Conservation (phyloP, 345 rosid species). For the Sisymbrium irio region DNA sequence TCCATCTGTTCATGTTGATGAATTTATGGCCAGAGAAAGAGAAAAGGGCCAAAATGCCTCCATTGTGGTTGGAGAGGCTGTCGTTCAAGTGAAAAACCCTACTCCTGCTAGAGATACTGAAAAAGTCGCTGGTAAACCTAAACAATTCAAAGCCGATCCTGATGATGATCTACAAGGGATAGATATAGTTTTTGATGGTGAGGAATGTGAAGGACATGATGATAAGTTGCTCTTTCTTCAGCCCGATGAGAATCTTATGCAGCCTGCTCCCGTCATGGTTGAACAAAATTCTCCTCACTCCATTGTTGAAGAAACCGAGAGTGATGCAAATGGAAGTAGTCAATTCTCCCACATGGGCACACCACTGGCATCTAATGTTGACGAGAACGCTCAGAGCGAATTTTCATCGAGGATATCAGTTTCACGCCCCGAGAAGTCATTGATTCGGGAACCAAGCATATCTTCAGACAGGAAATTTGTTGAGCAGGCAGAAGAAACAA, state of each 20-base stretch:
- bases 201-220: conserved; percentile 80
- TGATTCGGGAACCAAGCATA: conserved; percentile 77
- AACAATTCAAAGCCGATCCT: conserved; percentile 73
- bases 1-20: conserved; percentile 99
- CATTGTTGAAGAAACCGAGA: conserved; percentile 91
- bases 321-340: conserved; percentile 66
- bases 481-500: conserved; percentile 69
- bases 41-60: conserved; percentile 73
- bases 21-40: conserved; percentile 96
- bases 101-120: conserved; percentile 56
- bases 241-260: conserved; percentile 82
- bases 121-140: conserved; percentile 53
- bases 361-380: conserved; percentile 61
- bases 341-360: conserved; percentile 70
- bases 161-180: conserved; percentile 97
- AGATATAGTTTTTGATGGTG: conserved; percentile 94
- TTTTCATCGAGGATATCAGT: conserved; percentile 88
- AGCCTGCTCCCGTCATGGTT: conserved; percentile 60
- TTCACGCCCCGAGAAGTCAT: conserved; percentile 64
- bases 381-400: conserved; percentile 80
- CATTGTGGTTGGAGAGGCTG: conserved; percentile 67
- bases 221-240: conserved; percentile 89
- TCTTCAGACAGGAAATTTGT: conserved; percentile 75
- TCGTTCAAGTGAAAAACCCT: conserved; percentile 50
- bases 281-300: conserved; percentile 88